phyloP scores from a whole-genome alignment of 768 basidiomycete species.

The Leucocoprinus sp. region DNA sequence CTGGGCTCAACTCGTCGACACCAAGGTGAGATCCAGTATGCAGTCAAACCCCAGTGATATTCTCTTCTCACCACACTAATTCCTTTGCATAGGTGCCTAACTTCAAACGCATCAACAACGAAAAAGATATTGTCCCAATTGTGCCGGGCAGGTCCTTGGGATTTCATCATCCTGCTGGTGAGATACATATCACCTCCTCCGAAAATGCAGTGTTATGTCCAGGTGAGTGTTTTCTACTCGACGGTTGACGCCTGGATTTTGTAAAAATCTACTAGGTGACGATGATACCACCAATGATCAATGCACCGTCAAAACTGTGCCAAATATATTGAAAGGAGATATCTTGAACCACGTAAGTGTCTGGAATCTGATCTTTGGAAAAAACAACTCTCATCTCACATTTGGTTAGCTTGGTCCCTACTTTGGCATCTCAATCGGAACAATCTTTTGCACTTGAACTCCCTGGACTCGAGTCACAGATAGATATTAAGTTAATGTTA shows the following conservation, averaged over 20 bases:
- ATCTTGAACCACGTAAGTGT: slow-evolving; percentile 41
- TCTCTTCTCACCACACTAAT: not conserved
- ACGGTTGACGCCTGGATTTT: not conserved
- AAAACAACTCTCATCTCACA: not conserved
- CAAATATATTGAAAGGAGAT: slow-evolving; percentile 41
- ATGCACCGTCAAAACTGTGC: slow-evolving; percentile 49
- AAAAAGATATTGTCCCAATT: slow-evolving; percentile 44
- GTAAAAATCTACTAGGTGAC: slow-evolving; percentile 22
- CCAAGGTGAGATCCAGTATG: slow-evolving; percentile 22
- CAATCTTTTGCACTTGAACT: slow-evolving; percentile 26
- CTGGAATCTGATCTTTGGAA: not conserved
- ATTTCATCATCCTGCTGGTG: slow-evolving; percentile 45
- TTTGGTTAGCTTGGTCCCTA: slow-evolving; percentile 37
- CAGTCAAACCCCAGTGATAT: not conserved
- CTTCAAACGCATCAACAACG: slow-evolving; percentile 33
- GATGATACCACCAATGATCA: slow-evolving; percentile 47
- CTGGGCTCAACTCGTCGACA: slow-evolving; percentile 45
- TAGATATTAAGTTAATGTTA: not conserved
- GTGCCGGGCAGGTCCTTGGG: slow-evolving; percentile 44
- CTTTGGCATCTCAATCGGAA: slow-evolving; percentile 48
- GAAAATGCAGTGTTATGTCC: slow-evolving; percentile 29
- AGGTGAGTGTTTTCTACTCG: slow-evolving; percentile 17
- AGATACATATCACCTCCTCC: slow-evolving; percentile 41
- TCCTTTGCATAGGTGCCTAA: slow-evolving; percentile 22
- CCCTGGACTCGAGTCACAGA: not conserved